These are phyloP conservation scores for Strobilomyces dryophilus DNA, from an alignment of 768 basidiomycete genomes.

Conservation along the genomic window DNA sequence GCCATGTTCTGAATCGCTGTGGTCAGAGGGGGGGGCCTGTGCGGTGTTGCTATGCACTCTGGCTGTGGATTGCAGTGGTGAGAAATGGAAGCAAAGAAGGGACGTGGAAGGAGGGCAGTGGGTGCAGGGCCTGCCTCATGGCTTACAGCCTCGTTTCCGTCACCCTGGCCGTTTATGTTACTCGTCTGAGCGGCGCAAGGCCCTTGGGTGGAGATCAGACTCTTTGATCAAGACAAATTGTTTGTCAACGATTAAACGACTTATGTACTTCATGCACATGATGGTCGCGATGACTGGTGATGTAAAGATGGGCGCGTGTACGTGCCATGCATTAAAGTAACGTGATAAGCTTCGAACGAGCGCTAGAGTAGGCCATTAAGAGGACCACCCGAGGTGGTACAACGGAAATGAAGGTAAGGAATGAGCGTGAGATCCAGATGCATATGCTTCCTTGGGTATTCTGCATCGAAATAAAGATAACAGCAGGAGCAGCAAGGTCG, in stretches of 20 bases:
- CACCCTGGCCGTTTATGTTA: not conserved
- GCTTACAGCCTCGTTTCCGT: not conserved
- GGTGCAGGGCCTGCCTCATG: not conserved
- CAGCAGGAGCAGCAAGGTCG: not conserved
- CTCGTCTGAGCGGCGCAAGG: not conserved
- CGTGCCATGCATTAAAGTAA: not conserved
- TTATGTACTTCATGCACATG: not conserved
- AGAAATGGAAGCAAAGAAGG: not conserved
- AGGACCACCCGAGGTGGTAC: not conserved
- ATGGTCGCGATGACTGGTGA: not conserved
- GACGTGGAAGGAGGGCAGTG: not conserved
- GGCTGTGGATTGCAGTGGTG: not conserved
- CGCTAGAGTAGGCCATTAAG: constrained; percentile 5
- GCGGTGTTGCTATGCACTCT: not conserved
- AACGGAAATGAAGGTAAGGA: constrained; percentile 10
- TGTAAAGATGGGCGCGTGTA: not conserved
- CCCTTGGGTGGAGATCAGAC: not conserved
- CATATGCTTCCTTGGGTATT: not conserved
- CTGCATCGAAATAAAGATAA: constrained; percentile 9
- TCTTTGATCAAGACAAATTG: not conserved
- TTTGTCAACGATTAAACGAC: too few relatives aligned
- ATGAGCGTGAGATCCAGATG: constrained; percentile 10
- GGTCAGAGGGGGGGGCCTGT: not conserved
- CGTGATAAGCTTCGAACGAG: not conserved
- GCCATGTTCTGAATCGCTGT: not conserved